Percentiles rank a stretch among this genome's conserved stretches.
Conservation (phyloP, 2,329 filamentous ascomycete genomes). For the Cyclaneusma minus region DNA sequence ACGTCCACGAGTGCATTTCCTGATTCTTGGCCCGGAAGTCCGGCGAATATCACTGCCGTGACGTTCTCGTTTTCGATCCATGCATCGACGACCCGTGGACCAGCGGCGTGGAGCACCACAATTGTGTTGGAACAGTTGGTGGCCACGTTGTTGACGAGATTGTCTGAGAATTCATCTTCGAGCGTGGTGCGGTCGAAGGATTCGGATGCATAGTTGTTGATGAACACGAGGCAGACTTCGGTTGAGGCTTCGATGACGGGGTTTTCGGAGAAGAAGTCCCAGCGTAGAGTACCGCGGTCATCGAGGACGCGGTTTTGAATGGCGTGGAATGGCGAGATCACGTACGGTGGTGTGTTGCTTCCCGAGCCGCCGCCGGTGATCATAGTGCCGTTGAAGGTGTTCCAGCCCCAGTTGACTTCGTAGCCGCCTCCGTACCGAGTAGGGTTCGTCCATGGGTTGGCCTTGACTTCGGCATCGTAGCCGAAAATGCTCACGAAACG, state of each 20-base stretch:
- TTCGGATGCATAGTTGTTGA: conserved; percentile 54
- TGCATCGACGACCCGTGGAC: conserved; percentile 39
- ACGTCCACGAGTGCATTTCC: conserved; percentile 61
- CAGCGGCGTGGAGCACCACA: conserved; percentile 49
- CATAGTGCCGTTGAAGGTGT: conserved; percentile 4
- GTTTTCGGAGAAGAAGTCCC: conserved; percentile 3
- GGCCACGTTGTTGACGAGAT: conserved; percentile 27
- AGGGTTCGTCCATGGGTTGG: conserved; percentile 2
- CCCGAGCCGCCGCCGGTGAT: too few species aligned
- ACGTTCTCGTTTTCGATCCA: conserved; percentile 41
- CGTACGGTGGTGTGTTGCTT: too few species aligned
- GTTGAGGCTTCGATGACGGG: too few species aligned
- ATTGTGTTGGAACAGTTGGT: conserved; percentile 34
- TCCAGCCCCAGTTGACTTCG: conserved; percentile 2
- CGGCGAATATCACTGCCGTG: conserved; percentile 42
- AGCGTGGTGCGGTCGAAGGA: conserved; percentile 38
- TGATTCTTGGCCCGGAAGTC: conserved; percentile 44
- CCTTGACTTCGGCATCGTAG: conserved; percentile 3
- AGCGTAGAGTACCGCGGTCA: conserved; percentile 2
- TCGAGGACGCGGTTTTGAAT: too few species aligned
- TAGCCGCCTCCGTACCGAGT: conserved; percentile 3
- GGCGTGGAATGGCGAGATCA: too few species aligned
- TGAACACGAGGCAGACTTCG: conserved; percentile 51
- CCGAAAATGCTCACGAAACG: background rate
- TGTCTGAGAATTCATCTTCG: conserved; percentile 43